Base-by-base conservation (phyloP, 768 basidiomycete genomes). In the Pleurotus salmoneostramineus region DNA sequence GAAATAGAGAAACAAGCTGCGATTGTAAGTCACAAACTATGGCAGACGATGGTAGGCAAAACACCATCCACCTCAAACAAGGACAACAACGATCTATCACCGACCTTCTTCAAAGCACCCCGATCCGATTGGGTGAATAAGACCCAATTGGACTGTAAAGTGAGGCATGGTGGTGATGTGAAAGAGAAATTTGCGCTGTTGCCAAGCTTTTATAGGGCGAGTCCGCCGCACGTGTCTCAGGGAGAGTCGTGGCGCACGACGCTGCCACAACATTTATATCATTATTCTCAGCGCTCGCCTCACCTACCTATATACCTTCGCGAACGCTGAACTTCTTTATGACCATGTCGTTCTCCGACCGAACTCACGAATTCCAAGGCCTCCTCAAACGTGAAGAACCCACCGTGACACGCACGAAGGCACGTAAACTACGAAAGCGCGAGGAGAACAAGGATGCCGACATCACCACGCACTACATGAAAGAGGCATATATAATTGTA, bases 401-500 rank as follows among this genome's bases (percentile, higher is more conserved):
- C 27, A 17, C 32, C 14, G 74, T 79, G 66, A 69, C 87, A 78
- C 67, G 60, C 77, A 44, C 61, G 65, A 32, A 73, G 71, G 59
- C 65, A 65, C 36, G 40, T 8, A 58, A 32, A 35, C 21, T 43
- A 14, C 15, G 14, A 4, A 46, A 15, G 10, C 36, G 27, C 12
- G 35, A 32, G 4, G 32, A 15, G 6, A 21, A 44, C 35, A 74
- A 74, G 50, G 72, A 72, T 50, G 68, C 75, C 62, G 66, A 67
- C 31, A 67, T 71, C 15, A 83, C 79, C 61, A 88, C 86, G 69
- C 81, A 83, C 63, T 95, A 88, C 69, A 66, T 93, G 55, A 70
- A 77, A 58, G 91, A 95, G 65, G 93, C 88, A 5, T 88, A 92
- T 66, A 81, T 77, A 43, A 83, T 94, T 61, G 92, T 81, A 67